Evolutionary conservation across 2,329 filamentous ascomycete genomes (phyloP).

Genomic region (Fusarium vanettenii): DNA sequence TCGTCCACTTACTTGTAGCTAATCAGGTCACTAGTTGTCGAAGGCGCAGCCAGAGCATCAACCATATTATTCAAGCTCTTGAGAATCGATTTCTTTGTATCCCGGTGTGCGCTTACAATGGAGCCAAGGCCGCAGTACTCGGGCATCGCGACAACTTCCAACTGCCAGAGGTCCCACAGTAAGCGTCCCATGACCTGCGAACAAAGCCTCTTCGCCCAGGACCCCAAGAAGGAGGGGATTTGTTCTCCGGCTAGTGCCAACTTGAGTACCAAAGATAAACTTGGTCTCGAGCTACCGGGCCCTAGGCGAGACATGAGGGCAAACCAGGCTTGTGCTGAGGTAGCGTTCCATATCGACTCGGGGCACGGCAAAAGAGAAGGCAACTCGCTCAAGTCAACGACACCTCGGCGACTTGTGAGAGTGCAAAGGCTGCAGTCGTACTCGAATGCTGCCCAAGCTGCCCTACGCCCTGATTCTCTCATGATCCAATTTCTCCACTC

Average conservation of each 20-base stretch:
- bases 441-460: not conserved
- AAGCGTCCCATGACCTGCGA: not conserved
- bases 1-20: not conserved
- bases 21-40: not conserved
- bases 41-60: not conserved
- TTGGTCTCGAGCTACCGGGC: not conserved
- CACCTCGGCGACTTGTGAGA: not conserved
- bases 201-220: not conserved
- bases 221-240: not conserved
- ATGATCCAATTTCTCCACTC: not conserved
- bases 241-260: not conserved
- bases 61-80: not conserved
- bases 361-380: not conserved
- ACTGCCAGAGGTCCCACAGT: not conserved
- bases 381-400: not conserved
- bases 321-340: not conserved
- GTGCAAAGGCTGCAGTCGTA: not conserved
- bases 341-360: not conserved
- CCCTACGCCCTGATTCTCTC: not conserved
- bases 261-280: not conserved
- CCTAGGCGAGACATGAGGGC: not conserved
- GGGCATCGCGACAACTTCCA: not conserved
- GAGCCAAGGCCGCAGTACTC: not conserved
- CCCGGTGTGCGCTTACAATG: not conserved
- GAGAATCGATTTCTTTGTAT: not conserved